phyloP scores from a whole-genome alignment of 192 early-diverging fungal genomes.

The Allomyces javanicus region DNA sequence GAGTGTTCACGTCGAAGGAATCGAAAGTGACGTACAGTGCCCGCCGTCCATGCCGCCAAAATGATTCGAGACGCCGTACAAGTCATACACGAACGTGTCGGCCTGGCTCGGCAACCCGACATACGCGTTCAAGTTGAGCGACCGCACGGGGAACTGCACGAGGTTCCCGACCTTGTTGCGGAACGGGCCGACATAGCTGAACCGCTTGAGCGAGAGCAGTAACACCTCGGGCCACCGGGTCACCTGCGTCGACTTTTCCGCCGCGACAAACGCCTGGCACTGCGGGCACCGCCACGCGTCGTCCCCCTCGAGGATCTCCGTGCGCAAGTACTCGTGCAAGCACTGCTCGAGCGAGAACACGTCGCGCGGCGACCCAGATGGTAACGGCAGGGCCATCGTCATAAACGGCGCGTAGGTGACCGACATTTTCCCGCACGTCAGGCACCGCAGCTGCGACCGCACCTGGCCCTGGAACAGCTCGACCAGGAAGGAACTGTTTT shows the following conservation, averaged over 20 bases:
- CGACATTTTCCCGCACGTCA: slow-evolving; percentile 51
- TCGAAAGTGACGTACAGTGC: not conserved
- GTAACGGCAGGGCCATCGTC: slow-evolving; percentile 79
- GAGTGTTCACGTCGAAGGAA: too few species aligned
- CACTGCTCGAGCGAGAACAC: slow-evolving; percentile 57
- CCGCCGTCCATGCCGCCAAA: not conserved
- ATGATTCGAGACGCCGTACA: not conserved
- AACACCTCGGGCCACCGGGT: slow-evolving; percentile 68
- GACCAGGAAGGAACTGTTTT: slow-evolving; percentile 69
- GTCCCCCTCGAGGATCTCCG: slow-evolving; percentile 73
- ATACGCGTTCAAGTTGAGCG: not conserved
- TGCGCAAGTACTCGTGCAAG: slow-evolving; percentile 61
- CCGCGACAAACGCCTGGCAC: slow-evolving; percentile 50
- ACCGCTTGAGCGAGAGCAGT: slow-evolving; percentile 87
- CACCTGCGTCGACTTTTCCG: slow-evolving; percentile 59
- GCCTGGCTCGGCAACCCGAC: not conserved
- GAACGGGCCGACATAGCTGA: slow-evolving; percentile 80
- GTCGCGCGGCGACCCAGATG: slow-evolving; percentile 16
- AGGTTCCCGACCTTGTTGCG: slow-evolving; percentile 74
- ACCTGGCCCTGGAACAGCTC: slow-evolving; percentile 78
- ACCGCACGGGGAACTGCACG: slow-evolving; percentile 58
- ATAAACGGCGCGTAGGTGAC: slow-evolving; percentile 83
- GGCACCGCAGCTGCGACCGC: slow-evolving; percentile 41
- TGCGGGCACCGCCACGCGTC: slow-evolving; percentile 74
- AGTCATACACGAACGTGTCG: not conserved